Evolutionary conservation across 805 yeast genomes (phyloP), one percentile per base, ranked within the genome.

Genomic region (Yarrowia sp.): DNA sequence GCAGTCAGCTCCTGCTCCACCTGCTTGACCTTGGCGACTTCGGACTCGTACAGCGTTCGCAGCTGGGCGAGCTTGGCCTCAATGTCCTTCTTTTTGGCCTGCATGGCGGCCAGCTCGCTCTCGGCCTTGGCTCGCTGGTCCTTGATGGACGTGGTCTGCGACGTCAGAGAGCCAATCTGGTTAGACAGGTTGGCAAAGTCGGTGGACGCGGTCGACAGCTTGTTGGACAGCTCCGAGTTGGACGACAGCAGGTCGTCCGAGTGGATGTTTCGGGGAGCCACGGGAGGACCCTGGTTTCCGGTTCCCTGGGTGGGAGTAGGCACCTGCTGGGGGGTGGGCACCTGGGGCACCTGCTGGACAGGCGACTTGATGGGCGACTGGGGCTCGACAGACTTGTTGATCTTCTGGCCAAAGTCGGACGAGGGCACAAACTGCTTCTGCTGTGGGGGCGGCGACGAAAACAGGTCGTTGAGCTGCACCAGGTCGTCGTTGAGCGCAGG

Each of bases 171-270:
- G 71, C 87, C 87, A 72, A 91, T 88, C 79, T 93, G 97, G 73
- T 89, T 91, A 0, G 97, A 89, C 50, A 90, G 82, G 73, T 93
- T 91, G 15, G 97, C 97, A 77, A 92, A 84, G 73, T 91, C 97
- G 9, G 92, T 85, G 8, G 95, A 87, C 4, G 97, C 94, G 70
- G 86, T 85, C 0, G 97, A 87, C 63, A 92, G 80, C 74, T 88
- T 87, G 38, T 87, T 86, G 1, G 91, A 84, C 1, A 88, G 83
- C 65, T 85, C 90, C 7, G 82, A 80, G 61, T 76, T 76, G 14
- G 81, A 74, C 0, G 89, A 87, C 67, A 85, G 79, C 64, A 87
- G 77, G 71, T 87, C 91, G n/a, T 65, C 68, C 14, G 49, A 41
- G 22, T 52, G 67, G 16, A 63, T n/a, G 32, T 38, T 63, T 63